Base-by-base conservation (phyloP, 805 yeast genomes). In the Myxozyma mucilagina region DNA sequence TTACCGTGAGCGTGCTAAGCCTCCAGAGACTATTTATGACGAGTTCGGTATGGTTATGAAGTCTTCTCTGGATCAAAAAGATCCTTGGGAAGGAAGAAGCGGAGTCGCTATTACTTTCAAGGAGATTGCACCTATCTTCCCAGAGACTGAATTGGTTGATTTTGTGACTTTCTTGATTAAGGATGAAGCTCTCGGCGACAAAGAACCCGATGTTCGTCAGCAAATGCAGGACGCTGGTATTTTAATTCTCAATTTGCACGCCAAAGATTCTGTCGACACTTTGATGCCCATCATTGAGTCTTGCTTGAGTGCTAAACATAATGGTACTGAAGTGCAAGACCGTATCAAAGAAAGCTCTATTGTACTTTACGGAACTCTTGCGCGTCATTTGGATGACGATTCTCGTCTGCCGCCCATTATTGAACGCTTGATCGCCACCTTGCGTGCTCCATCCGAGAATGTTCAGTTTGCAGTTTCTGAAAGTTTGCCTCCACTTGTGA, bases 191-290 rank as follows among this genome's bases (percentile, higher is more conserved):
- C 77, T 91, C 47, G 91, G 90, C 34, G 98, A 92, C 71, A 79
- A 81, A 60, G 88, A 89, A 60, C 75, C 81, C 0, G 74, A 83
- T 54, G 97, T 90, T 3, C 82, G 94, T 56, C 88, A 85, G 63
- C 96, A 89, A 70, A 80, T 91, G 72, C 91, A 90, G 70, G 93
- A 87, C 57, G 94, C 97, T n/a, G 98, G 97, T 53, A 80, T 89
- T 60, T 84, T 80, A 44, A 79, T 90, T 38, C 84, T 94, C 56
- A 80, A 85, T 45, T 70, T 72, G 0, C 87, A 86, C 66, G 97
- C 97, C 20, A 78, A 82, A 24, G 70, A 74, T 4, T 78, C 80
- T 57, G 87, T 91, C n/a, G 96, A 90, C 71, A 75, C 77, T 1
- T 79, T 94, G 68, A 85, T 91, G 67, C 89, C 92, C 1, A 79